A percentile compares a stretch with the other conserved stretches of the same genome.
These are phyloP conservation scores for Dalbergia oliveri DNA, from an alignment of 306 rosid species.

Conservation along the genomic window DNA sequence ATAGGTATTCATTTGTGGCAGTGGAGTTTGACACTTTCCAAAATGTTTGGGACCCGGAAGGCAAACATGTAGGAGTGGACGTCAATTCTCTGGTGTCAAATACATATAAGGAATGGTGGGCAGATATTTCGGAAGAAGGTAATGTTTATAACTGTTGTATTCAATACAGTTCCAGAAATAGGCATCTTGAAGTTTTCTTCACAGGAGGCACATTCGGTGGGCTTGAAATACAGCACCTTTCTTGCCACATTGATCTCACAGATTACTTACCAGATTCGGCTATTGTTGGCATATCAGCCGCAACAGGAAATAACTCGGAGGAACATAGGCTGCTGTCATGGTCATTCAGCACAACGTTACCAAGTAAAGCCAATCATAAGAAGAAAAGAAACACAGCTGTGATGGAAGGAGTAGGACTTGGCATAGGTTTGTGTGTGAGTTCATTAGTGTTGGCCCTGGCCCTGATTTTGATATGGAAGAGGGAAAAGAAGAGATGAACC, in stretches of 20 bases:
- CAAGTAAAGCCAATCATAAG: not conserved
- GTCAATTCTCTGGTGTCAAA: conserved; percentile 39
- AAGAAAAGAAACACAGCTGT: not conserved
- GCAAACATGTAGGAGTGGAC: conserved; percentile 38
- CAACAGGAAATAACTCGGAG: conserved; percentile 24
- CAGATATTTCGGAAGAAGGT: not conserved
- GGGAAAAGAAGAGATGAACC: conserved; percentile 17
- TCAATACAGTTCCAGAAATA: conserved; percentile 6
- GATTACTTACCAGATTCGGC: conserved; percentile 40
- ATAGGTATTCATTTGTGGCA: conserved; percentile 46
- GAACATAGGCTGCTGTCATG: conserved; percentile 41
- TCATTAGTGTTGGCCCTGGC: not conserved
- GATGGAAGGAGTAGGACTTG: conserved; percentile 19
- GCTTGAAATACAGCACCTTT: conserved; percentile 7
- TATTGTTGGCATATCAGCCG: conserved; percentile 56
- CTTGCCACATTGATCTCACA: conserved; percentile 28
- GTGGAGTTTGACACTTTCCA: conserved; percentile 60
- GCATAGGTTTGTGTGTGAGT: not conserved
- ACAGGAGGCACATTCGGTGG: conserved; percentile 1
- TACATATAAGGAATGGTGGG: not conserved
- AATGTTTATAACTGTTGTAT: conserved; percentile 22
- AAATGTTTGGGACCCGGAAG: conserved; percentile 35
- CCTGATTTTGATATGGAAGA: conserved; percentile 7
- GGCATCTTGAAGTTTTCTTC: not conserved
- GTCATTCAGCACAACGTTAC: conserved; percentile 35